Conservation (phyloP, 148 eudicot genomes). For the Rhododendron simsii region DNA sequence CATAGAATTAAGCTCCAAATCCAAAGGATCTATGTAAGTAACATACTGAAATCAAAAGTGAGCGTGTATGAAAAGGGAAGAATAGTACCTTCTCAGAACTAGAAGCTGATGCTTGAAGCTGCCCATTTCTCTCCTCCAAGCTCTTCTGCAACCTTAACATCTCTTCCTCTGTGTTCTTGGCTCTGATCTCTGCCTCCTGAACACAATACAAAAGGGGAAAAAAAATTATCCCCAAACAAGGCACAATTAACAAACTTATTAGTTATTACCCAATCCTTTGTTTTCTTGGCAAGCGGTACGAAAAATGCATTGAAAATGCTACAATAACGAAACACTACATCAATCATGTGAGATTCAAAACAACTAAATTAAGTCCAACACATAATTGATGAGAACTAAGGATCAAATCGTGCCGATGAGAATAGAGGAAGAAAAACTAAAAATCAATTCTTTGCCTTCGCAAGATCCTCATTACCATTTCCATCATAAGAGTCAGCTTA, state of each 20-base stretch:
- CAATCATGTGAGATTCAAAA: background rate
- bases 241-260: background rate
- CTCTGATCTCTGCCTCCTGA: constrained; percentile 84
- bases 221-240: background rate
- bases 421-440: background rate
- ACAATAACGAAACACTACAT: background rate
- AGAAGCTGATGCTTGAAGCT: constrained; percentile 58
- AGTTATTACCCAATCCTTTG: background rate
- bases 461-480: background rate
- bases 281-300: background rate
- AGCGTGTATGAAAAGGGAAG: background rate
- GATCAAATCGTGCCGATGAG: background rate
- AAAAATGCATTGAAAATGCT: background rate
- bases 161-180: constrained; percentile 70
- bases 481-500: no score
- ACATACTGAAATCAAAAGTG: background rate
- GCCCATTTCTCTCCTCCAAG: constrained; percentile 67
- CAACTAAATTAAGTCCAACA: background rate
- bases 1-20: constrained; percentile 14
- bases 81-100: constrained; percentile 58
- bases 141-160: constrained; percentile 56
- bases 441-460: background rate
- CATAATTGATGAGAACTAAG: background rate
- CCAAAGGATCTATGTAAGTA: constrained; percentile 8
- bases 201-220: background rate